Evolutionary conservation across 352 stramenopile genomes (phyloP), one percentile per base, ranked within the genome.

Genomic region (Pythium volutum): DNA sequence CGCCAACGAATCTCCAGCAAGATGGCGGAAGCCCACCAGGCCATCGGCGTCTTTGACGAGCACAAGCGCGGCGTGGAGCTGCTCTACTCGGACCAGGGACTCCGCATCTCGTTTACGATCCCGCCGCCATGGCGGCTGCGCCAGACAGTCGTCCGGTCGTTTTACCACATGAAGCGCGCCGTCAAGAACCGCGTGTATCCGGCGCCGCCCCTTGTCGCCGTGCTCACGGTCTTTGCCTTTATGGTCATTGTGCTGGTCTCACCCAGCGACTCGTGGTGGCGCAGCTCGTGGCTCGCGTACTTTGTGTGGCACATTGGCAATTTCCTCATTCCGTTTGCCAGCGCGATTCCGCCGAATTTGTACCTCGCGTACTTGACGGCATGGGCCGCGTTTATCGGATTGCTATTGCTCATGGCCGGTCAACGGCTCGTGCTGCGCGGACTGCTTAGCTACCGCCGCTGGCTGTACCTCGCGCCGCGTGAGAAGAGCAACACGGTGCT

Each of bases 61-160:
- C 84, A 93, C 81, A 91, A 92, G 69, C 84, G 82, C 61, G 82
- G 83, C 67, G 80, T 95, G 25, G 84, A 95, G 77, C 69, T 95
- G 54, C 71, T 95, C 39, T 90, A 93, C 71, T 91, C 79, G 42
- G 79, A 93, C 59, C 69, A 95, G 53, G 86, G 84, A 48, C 85
- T 95, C 50, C 81, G 81, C 66, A 71, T 95, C 50, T 88, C 82
- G 36, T 93, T 95, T 67, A 87, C 76, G 26, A 95, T 95, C 70
- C 86, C 86, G 27, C 81, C 84, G 29, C 84, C 81, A 34, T 89
- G 84, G 62, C 77, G 88, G 56, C 66, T 95, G 16, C 84, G 84
- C n/a, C 76, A 88, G 58, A 59, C 59, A 6, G 29, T 76, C 25
- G 66, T 93, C 43, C 84, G 84, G 25, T 73, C 74, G 49, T 67